These are phyloP conservation scores for Xylaria sp. DNA, from an alignment of 2,329 filamentous ascomycete genomes.

Conservation along the genomic window DNA sequence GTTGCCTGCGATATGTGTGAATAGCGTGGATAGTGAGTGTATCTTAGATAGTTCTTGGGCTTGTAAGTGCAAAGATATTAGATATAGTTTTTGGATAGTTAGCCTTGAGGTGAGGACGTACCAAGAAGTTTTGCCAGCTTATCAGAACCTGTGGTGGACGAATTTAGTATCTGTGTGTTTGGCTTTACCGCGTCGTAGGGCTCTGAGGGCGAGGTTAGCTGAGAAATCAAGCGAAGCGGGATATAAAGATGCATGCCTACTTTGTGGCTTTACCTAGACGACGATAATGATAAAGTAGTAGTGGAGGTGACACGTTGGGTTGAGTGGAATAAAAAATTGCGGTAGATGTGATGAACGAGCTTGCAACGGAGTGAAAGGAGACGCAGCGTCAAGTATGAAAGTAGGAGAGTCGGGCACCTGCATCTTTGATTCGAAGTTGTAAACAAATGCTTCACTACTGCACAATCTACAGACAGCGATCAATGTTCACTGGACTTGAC, in stretches of 20 bases:
- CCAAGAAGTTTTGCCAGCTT: not conserved
- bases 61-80: not conserved
- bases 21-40: not conserved
- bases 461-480: not conserved
- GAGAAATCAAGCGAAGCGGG: not conserved
- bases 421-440: no score
- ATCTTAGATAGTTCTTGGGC: not conserved
- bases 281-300: not conserved
- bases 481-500: not conserved
- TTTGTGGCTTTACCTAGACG: not conserved
- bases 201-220: not conserved
- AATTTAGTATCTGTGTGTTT: not conserved
- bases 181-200: not conserved
- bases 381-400: not conserved
- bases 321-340: not conserved
- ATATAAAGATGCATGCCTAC: not conserved
- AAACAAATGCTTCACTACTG: not conserved
- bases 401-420: not conserved
- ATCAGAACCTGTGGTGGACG: not conserved
- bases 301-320: not conserved
- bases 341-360: not conserved
- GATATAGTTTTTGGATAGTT: not conserved
- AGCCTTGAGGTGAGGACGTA: not conserved
- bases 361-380: not conserved
- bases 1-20: not conserved